Evolutionary conservation across 108 stramenopile species (phyloP), one percentile per base, ranked within the genome.

Genomic region (Cyclostephanos tholiformis): DNA sequence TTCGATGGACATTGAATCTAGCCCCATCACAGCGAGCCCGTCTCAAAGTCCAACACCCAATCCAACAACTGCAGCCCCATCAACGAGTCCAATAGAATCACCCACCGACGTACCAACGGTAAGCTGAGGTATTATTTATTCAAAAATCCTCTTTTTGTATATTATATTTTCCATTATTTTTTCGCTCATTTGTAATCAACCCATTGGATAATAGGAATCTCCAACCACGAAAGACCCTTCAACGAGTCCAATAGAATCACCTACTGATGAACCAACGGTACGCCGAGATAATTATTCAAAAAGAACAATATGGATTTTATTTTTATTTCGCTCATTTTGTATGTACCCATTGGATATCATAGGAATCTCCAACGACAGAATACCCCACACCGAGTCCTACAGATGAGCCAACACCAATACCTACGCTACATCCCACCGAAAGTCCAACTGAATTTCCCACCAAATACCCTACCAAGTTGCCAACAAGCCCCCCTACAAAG

Each of bases 381-480:
- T 22, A 44, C 46, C 69, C 69, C 12, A 17, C 44, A 13, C 3
- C 14, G 16, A 16, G 44, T 16, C 44, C 44, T 16, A 46, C 44
- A 46, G 44, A 46, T 17, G 16, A 46, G 44, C 44, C 72, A 60
- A 75, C 52, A 20, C n/a, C 14, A 32, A 19, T 55, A 11, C 71
- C 78, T 23, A 67, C 78, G 16, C n/a, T 9, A 23, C 17, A n/a
- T 17, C 66, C 71, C 2, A 79, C 80, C n/a, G 22, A 50, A 55
- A 51, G 39, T 30, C 79, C 79, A 25, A 74, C 79, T 32, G 53
- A 67, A 20, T 61, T 44, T 51, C 80, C 80, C 17, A 81, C 80
- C 12, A 69, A 63, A 53, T 32, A 63, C 16, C 79, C 79, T 12
- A 80, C 79, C 2, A 39, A 52, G 20, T 20, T 65, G 8, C 79